Conservation (phyloP, 192 early-diverging fungal genomes). For the Gaertneriomyces sp. region DNA sequence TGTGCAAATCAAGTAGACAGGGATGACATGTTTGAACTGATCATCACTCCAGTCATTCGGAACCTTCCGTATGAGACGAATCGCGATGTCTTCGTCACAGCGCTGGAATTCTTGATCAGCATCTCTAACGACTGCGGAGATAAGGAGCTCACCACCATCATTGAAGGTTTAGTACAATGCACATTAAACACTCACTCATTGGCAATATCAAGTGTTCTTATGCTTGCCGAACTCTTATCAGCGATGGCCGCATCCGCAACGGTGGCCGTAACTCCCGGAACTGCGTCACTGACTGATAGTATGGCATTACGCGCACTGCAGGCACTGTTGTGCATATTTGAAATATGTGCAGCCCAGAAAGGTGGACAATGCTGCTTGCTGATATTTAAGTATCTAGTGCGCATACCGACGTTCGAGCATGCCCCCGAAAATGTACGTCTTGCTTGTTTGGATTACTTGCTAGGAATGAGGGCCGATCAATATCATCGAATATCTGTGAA, state of each 20-base stretch:
- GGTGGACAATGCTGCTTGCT: slow-evolving; percentile 12
- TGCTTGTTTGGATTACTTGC: slow-evolving; percentile 14
- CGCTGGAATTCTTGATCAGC: neutral
- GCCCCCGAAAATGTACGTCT: slow-evolving; percentile 7
- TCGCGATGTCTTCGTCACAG: neutral
- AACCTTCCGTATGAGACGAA: slow-evolving; percentile 7
- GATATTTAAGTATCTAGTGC: slow-evolving; percentile 27
- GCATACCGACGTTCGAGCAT: slow-evolving; percentile 17
- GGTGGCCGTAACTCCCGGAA: slow-evolving; percentile 12
- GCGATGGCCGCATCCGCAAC: slow-evolving; percentile 22
- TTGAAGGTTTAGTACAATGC: slow-evolving; percentile 21
- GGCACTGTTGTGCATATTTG: slow-evolving; percentile 6
- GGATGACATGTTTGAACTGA: slow-evolving; percentile 15
- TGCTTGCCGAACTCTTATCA: slow-evolving; percentile 20
- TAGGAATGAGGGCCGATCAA: slow-evolving; percentile 13
- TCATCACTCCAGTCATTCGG: slow-evolving; percentile 9
- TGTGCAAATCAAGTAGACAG: slow-evolving; percentile 15
- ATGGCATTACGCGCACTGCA: slow-evolving; percentile 3
- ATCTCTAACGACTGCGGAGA: neutral
- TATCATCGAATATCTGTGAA: slow-evolving; percentile 7
- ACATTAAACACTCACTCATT: slow-evolving; percentile 21
- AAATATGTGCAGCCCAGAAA: slow-evolving; percentile 2
- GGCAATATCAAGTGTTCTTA: slow-evolving; percentile 17
- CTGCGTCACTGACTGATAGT: neutral
- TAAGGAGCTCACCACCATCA: slow-evolving; percentile 8